phyloP scores from a whole-genome alignment of 495 filamentous ascomycete species.

The Neurospora sp. region DNA sequence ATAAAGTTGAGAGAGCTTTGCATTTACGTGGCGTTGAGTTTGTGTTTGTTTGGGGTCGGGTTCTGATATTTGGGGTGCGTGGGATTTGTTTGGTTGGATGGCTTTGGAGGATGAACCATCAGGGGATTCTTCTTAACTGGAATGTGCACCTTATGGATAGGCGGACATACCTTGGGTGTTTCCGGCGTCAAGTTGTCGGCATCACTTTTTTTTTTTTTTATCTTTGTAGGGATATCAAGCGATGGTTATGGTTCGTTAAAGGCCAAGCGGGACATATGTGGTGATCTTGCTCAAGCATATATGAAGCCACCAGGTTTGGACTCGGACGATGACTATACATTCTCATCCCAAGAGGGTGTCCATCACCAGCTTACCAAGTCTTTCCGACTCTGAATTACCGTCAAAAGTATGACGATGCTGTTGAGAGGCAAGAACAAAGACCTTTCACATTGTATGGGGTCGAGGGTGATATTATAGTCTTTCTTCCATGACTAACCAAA shows the following conservation, averaged over 20 bases:
- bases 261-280: neutral
- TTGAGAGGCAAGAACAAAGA: neutral
- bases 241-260: neutral
- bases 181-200: neutral
- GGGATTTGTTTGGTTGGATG: neutral
- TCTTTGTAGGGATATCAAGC: neutral
- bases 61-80: neutral
- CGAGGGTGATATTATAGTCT: neutral
- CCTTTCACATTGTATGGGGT: neutral
- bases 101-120: neutral
- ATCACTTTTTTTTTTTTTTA: neutral
- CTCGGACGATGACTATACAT: neutral
- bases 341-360: neutral
- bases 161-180: neutral
- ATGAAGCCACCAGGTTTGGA: neutral
- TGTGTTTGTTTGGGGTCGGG: conserved; percentile 1
- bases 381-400: neutral
- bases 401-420: neutral
- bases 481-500: neutral
- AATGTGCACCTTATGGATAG: neutral
- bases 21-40: conserved; percentile 17
- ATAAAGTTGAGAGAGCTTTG: neutral
- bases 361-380: neutral
- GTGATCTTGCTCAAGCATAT: neutral
- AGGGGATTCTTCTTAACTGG: neutral